Base-by-base conservation (phyloP, 305 asterid species). In the Solanum hybrid region DNA sequence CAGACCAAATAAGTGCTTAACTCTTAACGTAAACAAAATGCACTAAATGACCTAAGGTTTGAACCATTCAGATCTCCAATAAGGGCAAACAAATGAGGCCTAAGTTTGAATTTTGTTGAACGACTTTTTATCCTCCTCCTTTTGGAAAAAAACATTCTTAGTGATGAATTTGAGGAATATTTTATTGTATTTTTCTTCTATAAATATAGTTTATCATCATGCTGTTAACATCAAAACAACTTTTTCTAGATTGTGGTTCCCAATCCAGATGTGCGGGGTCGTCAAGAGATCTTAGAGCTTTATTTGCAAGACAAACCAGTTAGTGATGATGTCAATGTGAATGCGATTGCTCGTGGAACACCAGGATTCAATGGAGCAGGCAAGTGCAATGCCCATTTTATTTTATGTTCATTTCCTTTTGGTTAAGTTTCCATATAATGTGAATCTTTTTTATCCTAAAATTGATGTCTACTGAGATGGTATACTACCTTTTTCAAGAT, bases 321-420 rank as follows among this genome's bases (percentile, higher is more conserved):
- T 93, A 93, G 95, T 90, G 92, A 89, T 88, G 98, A 98, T 93
- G 99, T 98, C 81, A 97, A 98, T 93, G 93, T 97, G 89, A 96
- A 94, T 89, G 94, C 97, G 86, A 96, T 98, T 92, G 99, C 99
- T 76, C 99, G 99, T 85, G 99, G 99, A 91, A 98, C 99, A 90
- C 99, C 99, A 79, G 99, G 99, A 91, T 97, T 97, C 94, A 97
- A 96, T 89, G 99, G 99, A 81, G 99, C 99, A 95, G 99, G 99
- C 89, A 94, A 65, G 94, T 92, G 70, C 76, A 78, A 32, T 37
- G 7, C 29, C 89, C 73, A 86, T 85, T 79, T 65, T 85, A 27
- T 78, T 84, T 88, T 38, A 2, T 32, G 90, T 78, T 51, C 38
- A 39, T 33, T 88, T 61, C 17, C 41, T 45, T 87, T 75, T 87